Percentiles rank a stretch among this genome's conserved stretches.
These are phyloP conservation scores for Tetrastigma voinierianum DNA, from an alignment of 164 flowering plant genomes.

Conservation along the genomic window DNA sequence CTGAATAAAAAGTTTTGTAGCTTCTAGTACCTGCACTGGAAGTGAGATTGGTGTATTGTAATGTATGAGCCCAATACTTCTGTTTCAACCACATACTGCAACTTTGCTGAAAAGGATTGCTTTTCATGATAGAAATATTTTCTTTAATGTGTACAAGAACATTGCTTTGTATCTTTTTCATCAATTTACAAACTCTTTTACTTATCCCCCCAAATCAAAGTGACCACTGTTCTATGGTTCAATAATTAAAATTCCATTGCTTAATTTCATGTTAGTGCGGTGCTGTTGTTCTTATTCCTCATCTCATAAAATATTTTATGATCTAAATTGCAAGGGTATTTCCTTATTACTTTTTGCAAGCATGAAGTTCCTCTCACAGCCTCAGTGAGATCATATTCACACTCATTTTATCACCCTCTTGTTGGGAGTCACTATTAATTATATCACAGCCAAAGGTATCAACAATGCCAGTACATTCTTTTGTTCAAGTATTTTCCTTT, in stretches of 20 bases:
- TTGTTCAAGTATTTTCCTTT: neutral
- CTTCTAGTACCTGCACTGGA: too few species aligned
- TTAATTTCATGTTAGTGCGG: neutral
- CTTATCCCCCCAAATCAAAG: too few species aligned
- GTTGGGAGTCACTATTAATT: slow-evolving; percentile 67
- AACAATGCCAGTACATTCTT: neutral
- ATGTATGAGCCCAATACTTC: neutral
- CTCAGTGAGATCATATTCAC: slow-evolving; percentile 83
- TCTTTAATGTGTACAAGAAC: neutral
- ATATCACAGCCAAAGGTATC: slow-evolving; percentile 85
- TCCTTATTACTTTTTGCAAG: slow-evolving; percentile 74
- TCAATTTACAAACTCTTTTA: neutral
- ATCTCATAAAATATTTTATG: neutral
- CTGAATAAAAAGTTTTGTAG: too few species aligned
- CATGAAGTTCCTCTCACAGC: slow-evolving; percentile 80
- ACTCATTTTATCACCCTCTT: slow-evolving; percentile 75
- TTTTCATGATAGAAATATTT: neutral
- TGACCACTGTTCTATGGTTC: too few species aligned
- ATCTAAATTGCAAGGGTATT: slow-evolving; percentile 63
- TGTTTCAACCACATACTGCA: neutral
- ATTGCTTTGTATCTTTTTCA: neutral
- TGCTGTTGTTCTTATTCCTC: neutral
- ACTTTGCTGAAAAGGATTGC: too few species aligned
- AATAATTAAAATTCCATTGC: neutral
- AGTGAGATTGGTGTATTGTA: too few species aligned